These are phyloP conservation scores for Populus pruinosa DNA, from an alignment of 345 rosid species.

Conservation along the genomic window DNA sequence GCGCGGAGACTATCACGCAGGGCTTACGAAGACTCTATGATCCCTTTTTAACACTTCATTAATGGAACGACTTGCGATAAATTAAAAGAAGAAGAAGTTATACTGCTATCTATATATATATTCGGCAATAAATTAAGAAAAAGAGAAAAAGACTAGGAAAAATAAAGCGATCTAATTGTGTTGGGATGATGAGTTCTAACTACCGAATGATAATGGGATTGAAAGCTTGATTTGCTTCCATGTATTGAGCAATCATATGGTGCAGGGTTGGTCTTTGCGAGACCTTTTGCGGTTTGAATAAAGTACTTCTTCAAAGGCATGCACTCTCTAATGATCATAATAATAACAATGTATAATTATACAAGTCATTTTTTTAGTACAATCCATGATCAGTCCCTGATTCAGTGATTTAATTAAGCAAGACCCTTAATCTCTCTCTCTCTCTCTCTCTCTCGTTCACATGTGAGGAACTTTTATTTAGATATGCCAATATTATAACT, in stretches of 20 bases:
- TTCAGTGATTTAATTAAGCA: neutral
- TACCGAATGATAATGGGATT: conserved; percentile 24
- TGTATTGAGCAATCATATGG: conserved; percentile 32
- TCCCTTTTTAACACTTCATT: neutral
- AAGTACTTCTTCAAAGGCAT: conserved; percentile 18
- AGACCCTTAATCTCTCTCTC: neutral
- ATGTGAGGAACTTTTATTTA: conserved; percentile 20
- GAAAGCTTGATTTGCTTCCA: conserved; percentile 22
- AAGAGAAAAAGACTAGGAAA: neutral
- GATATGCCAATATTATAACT: neutral
- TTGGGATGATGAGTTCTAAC: conserved; percentile 34
- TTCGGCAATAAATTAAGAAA: neutral
- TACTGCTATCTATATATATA: neutral
- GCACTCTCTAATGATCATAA: conserved; percentile 10
- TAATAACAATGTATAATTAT: conserved; percentile 6
- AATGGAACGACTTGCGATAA: neutral
- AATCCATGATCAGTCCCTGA: conserved; percentile 19
- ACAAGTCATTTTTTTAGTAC: conserved; percentile 12
- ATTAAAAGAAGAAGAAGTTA: too few relatives aligned
- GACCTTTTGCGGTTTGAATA: conserved; percentile 29
- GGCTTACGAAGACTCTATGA: neutral
- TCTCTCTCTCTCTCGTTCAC: conserved; percentile 2
- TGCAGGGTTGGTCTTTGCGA: conserved; percentile 21
- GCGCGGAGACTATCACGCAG: neutral
- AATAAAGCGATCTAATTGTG: conserved; percentile 1